Evolutionary conservation across 768 basidiomycete genomes (phyloP).

Genomic region (Tylopilus plumbeoviolaceoides): DNA sequence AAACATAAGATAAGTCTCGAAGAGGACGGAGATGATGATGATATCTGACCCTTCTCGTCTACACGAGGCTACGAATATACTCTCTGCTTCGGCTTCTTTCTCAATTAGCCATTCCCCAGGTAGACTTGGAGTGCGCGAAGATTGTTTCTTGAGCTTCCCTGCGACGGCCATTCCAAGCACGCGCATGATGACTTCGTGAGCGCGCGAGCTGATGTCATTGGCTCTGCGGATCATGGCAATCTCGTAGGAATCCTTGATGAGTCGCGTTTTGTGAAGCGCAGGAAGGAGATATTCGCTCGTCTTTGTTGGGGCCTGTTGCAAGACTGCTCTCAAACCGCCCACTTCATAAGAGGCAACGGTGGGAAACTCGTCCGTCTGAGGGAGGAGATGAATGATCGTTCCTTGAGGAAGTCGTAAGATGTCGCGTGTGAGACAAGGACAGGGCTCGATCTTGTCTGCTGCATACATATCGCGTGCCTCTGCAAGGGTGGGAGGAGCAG

Average conservation of each 20-base stretch:
- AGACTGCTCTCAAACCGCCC: constrained; percentile 5
- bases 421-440: constrained; percentile 40
- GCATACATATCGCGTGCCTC: constrained; percentile 53
- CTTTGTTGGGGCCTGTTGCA: constrained; percentile 3
- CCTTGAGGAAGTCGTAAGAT: constrained; percentile 46
- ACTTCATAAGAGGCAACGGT: not conserved
- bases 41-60: constrained; percentile 73
- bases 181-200: constrained; percentile 91
- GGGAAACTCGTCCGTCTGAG: constrained; percentile 31
- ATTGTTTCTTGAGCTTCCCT: constrained; percentile 45
- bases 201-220: constrained; percentile 81
- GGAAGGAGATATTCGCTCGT: constrained; percentile 52
- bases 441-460: constrained; percentile 56
- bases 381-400: constrained; percentile 65
- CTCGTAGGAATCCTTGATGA: constrained; percentile 75
- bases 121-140: constrained; percentile 44
- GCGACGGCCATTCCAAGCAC: constrained; percentile 75
- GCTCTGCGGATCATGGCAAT: constrained; percentile 74
- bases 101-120: constrained; percentile 86
- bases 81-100: constrained; percentile 92
- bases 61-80: constrained; percentile 88
- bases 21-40: not conserved
- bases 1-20: not conserved
- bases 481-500: constrained; percentile 69
- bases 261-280: constrained; percentile 76